phyloP scores from a whole-genome alignment of 176 grass and related monocot genomes.

The Tillandsia leiboldiana region DNA sequence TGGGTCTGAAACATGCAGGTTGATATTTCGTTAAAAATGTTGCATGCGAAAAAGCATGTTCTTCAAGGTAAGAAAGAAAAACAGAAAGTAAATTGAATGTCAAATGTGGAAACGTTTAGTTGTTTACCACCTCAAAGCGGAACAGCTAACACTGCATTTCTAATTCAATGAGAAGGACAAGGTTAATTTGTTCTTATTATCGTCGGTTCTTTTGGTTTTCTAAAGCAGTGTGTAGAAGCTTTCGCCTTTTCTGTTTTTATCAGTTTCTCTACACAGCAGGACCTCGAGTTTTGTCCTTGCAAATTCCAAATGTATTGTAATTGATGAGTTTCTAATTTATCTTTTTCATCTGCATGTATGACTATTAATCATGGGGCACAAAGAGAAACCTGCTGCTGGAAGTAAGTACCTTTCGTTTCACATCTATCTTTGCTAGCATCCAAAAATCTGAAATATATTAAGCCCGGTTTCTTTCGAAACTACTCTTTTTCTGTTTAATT shows the following conservation, averaged over 20 bases:
- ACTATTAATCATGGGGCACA: conserved; percentile 19
- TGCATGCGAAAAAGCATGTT: conserved; percentile 85
- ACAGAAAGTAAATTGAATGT: neutral
- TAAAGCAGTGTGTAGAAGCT: neutral
- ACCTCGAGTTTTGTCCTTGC: neutral
- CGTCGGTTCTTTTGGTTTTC: neutral
- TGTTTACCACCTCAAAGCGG: neutral
- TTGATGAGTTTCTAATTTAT: conserved; percentile 27
- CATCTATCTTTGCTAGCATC: conserved; percentile 11
- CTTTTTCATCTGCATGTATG: conserved; percentile 35
- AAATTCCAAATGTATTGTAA: neutral
- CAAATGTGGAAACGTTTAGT: conserved; percentile 4
- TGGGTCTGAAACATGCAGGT: conserved; percentile 43
- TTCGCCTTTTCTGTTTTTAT: neutral
- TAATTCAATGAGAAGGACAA: neutral
- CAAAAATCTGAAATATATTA: neutral
- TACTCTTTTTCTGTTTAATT: neutral
- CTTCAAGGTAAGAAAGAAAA: conserved; percentile 71
- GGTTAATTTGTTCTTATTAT: neutral
- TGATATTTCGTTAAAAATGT: conserved; percentile 82
- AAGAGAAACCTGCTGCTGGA: conserved; percentile 97
- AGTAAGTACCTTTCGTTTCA: conserved; percentile 39
- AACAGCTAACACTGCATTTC: neutral
- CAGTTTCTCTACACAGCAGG: too few species aligned
- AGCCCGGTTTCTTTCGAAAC: neutral